Evolutionary conservation across 306 rosid species (phyloP).

Genomic region (Inga laurina): DNA sequence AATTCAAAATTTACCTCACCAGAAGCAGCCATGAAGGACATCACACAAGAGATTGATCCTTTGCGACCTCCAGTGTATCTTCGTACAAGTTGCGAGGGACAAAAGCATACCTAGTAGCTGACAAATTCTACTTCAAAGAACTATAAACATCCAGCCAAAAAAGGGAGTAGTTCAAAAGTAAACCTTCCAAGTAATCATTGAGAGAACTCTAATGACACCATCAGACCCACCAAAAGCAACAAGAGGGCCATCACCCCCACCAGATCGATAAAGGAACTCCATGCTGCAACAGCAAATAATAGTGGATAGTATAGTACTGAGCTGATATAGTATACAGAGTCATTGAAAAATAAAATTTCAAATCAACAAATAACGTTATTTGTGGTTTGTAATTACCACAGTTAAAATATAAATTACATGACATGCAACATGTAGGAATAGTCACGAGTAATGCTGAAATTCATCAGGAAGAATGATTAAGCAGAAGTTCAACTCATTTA

Average conservation of each 20-base stretch:
- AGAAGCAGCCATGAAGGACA: conserved; percentile 96
- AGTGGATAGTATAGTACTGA: conserved; percentile 21
- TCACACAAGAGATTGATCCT: conserved; percentile 96
- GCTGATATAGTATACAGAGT: conserved; percentile 15
- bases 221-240: conserved; percentile 99
- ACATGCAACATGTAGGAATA: conserved; percentile 1
- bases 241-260: conserved; percentile 89
- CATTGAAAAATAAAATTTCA: conserved; percentile 28
- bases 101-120: conserved; percentile 35
- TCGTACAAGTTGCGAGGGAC: conserved; percentile 81
- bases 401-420: background rate
- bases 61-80: conserved; percentile 98
- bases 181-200: conserved; percentile 99
- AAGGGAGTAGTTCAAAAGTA: background rate
- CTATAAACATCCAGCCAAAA: conserved; percentile 18
- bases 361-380: conserved; percentile 5
- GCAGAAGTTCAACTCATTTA: conserved; percentile 11
- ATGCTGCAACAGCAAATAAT: conserved; percentile 64
- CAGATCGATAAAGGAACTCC: conserved; percentile 85
- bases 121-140: conserved; percentile 25
- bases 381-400: conserved; percentile 1
- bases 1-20: conserved; percentile 75
- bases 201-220: conserved; percentile 98
- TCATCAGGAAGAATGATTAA: conserved; percentile 14
- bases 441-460: conserved; percentile 13